phyloP scores from a whole-genome alignment of 202 grass and related monocot genomes.

The Schoenoplectus tabernaemontani region DNA sequence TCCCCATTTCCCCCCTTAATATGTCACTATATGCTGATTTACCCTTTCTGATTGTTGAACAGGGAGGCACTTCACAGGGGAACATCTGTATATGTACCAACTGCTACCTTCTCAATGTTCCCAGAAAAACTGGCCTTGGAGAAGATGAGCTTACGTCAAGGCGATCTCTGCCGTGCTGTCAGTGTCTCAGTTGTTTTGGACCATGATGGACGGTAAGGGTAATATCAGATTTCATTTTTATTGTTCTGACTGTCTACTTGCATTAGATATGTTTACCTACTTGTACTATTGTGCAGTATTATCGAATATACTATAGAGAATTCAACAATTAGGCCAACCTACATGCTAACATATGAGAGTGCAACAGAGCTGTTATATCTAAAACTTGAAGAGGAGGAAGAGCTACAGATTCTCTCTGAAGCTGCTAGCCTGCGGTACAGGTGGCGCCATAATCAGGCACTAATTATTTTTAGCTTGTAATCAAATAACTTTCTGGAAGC shows the following conservation, averaged over 20 bases:
- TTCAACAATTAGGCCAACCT: conserved; percentile 82
- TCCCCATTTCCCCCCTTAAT: neutral
- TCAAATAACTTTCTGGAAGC: neutral
- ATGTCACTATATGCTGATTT: neutral
- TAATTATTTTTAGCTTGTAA: neutral
- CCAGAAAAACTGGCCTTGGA: conserved; percentile 90
- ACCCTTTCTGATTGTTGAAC: conserved; percentile 1
- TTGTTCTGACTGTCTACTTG: neutral
- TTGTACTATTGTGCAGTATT: conserved; percentile 52
- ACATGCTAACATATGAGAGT: conserved; percentile 98
- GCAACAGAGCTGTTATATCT: conserved; percentile 83
- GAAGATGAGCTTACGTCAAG: conserved; percentile 92
- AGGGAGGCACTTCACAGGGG: conserved; percentile 92
- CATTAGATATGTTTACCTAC: neutral
- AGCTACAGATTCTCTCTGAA: conserved; percentile 78
- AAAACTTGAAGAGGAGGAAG: conserved; percentile 84
- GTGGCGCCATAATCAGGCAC: conserved; percentile 59
- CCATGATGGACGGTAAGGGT: conserved; percentile 63
- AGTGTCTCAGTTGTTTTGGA: conserved; percentile 72
- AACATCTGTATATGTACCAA: conserved; percentile 96
- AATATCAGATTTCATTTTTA: neutral
- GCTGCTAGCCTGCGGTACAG: conserved; percentile 56
- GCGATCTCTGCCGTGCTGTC: conserved; percentile 64
- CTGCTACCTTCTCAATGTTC: conserved; percentile 85
- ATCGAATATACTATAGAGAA: conserved; percentile 80